These are phyloP conservation scores for Actinomucor elegans DNA, from an alignment of 371 early-diverging fungal species.

Conservation along the genomic window DNA sequence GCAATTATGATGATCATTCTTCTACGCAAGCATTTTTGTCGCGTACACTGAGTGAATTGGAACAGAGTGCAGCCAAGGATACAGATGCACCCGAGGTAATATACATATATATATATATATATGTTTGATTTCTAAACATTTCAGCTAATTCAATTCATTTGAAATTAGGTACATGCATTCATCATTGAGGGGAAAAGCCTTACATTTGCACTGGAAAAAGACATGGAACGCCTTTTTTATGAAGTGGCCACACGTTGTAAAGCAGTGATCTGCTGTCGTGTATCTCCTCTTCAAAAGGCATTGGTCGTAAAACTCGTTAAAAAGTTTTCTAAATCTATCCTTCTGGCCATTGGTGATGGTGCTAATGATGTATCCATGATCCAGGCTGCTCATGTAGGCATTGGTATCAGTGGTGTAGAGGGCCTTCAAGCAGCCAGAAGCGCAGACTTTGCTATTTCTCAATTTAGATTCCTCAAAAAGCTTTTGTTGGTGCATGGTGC, in stretches of 20 bases:
- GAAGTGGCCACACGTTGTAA: constrained; percentile 78
- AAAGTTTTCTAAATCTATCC: constrained; percentile 69
- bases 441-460: constrained; percentile 94
- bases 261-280: constrained; percentile 91
- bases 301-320: constrained; percentile 87
- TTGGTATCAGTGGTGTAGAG: constrained; percentile 97
- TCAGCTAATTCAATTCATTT: no score
- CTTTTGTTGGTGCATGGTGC: constrained; percentile 90
- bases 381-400: constrained; percentile 93
- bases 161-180: constrained; percentile 62
- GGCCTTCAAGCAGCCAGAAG: constrained; percentile 96
- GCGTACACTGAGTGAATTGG: constrained; percentile 52
- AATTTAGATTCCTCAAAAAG: constrained; percentile 88
- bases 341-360: constrained; percentile 95
- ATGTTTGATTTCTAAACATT: no score
- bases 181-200: constrained; percentile 71
- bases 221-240: constrained; percentile 62
- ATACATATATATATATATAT: no score
- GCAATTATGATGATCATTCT: constrained; percentile 70
- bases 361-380: constrained; percentile 99
- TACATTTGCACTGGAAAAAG: constrained; percentile 67
- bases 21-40: constrained; percentile 69
- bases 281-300: constrained; percentile 92
- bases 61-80: neutral
- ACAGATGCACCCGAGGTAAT: constrained; percentile 3